Conservation (phyloP, 2,329 filamentous ascomycete species). For the Teratosphaeria epicoccoides region DNA sequence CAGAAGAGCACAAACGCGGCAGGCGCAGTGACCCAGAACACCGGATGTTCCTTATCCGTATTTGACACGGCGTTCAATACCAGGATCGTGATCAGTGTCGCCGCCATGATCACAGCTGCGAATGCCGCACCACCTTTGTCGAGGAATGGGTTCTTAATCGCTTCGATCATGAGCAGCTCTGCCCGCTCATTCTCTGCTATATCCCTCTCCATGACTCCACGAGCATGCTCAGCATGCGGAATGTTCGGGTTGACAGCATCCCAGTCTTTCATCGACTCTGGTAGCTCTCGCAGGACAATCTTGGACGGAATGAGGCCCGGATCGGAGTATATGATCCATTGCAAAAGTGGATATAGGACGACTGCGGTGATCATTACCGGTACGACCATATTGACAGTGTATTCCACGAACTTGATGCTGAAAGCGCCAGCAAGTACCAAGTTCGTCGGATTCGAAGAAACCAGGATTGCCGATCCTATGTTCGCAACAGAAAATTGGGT, state of each 20-base stretch:
- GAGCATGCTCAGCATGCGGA: constrained; percentile 48
- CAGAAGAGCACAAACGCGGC: constrained; percentile 58
- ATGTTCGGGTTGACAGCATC: constrained; percentile 64
- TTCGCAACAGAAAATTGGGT: constrained; percentile 63
- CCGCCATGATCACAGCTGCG: constrained; percentile 55
- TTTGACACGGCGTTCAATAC: constrained; percentile 53
- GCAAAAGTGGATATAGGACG: constrained; percentile 56
- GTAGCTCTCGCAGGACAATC: constrained; percentile 59
- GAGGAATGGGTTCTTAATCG: constrained; percentile 65
- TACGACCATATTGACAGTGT: constrained; percentile 69
- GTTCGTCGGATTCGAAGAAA: constrained; percentile 70
- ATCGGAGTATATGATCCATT: constrained; percentile 58
- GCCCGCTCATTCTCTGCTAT: constrained; percentile 36
- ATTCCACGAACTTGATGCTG: constrained; percentile 58
- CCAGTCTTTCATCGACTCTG: constrained; percentile 44
- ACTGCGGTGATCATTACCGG: constrained; percentile 58
- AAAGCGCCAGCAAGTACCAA: constrained; percentile 65
- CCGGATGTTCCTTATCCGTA: constrained; percentile 41
- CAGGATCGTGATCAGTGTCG: constrained; percentile 55
- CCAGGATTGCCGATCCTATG: constrained; percentile 63
- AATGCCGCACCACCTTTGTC: constrained; percentile 57
- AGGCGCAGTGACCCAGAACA: constrained; percentile 60
- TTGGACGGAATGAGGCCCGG: constrained; percentile 51
- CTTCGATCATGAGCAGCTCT: constrained; percentile 52
- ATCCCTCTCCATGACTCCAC: constrained; percentile 37